Evolutionary conservation across 371 early-diverging fungal species (phyloP).

Genomic region (Mortierella sp.): DNA sequence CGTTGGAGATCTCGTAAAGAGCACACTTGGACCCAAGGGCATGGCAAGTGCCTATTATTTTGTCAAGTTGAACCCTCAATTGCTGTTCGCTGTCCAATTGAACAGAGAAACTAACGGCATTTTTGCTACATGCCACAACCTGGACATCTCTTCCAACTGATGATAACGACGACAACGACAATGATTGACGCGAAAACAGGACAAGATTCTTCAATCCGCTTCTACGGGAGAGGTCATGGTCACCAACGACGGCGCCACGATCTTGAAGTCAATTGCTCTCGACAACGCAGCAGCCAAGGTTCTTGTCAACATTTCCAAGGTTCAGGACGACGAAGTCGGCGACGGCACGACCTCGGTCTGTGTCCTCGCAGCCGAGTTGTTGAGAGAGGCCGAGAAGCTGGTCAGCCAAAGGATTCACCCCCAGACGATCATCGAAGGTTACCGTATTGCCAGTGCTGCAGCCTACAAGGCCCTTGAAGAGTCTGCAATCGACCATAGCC

Average conservation of each 20-base stretch:
- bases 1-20: constrained; percentile 97
- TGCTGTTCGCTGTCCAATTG: not conserved
- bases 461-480: constrained; percentile 91
- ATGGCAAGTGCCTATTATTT: constrained; percentile 65
- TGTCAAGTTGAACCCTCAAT: not conserved
- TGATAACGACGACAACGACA: not conserved
- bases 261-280: constrained; percentile 97
- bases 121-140: not conserved
- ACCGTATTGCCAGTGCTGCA: constrained; percentile 91
- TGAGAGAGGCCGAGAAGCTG: constrained; percentile 97
- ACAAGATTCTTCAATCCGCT: constrained; percentile 76
- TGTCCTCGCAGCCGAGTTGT: constrained; percentile 97
- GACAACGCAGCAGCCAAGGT: constrained; percentile 99
- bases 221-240: constrained; percentile 91
- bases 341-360: constrained; percentile 99
- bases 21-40: constrained; percentile 88
- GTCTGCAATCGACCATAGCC: constrained; percentile 84
- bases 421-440: constrained; percentile 98
- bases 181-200: not conserved
- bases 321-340: constrained; percentile 99
- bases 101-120: not conserved
- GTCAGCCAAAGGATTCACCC: constrained; percentile 98
- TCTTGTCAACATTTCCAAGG: constrained; percentile 97
- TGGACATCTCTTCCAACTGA: not conserved
- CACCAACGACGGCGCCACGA: constrained; percentile 99